Conservation (phyloP, 2,329 filamentous ascomycete species). For the Stagonosporopsis vannaccii region DNA sequence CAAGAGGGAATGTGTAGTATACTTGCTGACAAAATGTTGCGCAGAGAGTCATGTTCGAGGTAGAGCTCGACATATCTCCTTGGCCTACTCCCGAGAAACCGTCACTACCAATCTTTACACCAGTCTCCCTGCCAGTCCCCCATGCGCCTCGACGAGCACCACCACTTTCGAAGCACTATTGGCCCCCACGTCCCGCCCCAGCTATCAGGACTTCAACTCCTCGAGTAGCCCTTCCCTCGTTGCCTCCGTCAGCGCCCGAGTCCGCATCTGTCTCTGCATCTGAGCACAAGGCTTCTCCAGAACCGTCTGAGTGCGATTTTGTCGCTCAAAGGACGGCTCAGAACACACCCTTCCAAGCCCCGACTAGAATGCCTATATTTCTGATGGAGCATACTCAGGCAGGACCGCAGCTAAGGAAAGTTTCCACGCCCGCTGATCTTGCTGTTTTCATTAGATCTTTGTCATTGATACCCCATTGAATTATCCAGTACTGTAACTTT, state of each 20-base stretch:
- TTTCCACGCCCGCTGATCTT: constrained; percentile 17
- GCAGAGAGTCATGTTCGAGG: constrained; percentile 15
- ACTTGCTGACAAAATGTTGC: constrained; percentile 3
- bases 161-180: constrained; percentile 10
- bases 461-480: constrained; percentile 20
- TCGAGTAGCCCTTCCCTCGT: neutral
- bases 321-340: neutral
- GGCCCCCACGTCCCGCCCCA: constrained; percentile 1
- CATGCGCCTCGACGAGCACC: neutral
- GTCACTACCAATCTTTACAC: neutral
- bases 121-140: neutral
- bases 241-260: neutral
- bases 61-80: constrained; percentile 11
- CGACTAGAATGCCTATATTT: constrained; percentile 13
- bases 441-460: constrained; percentile 17
- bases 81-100: constrained; percentile 7
- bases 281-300: neutral
- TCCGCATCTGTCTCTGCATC: neutral
- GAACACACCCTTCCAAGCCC: neutral
- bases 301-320: neutral
- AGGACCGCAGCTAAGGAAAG: constrained; percentile 8
- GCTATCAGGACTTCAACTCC: neutral
- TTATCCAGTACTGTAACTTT: constrained; percentile 4
- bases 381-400: constrained; percentile 10
- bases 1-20: constrained; percentile 6